A percentile compares a stretch with the other conserved stretches of the same genome.
Evolutionary conservation across 176 grass and related monocot genomes (phyloP).

Genomic region (Olyra latifolia): DNA sequence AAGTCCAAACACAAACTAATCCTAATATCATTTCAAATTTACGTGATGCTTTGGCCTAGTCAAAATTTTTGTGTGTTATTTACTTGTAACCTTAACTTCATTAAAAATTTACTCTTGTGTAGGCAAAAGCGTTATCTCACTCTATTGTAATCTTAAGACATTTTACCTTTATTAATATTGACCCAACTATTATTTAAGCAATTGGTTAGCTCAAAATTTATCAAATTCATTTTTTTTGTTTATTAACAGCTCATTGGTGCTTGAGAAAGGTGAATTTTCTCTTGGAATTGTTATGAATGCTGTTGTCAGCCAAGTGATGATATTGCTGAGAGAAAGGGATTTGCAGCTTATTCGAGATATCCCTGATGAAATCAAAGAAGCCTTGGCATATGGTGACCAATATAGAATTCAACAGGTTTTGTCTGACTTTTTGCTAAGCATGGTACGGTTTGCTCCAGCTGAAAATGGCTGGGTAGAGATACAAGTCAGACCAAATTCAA

Average conservation of each 20-base stretch:
- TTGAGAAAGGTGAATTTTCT: slow-evolving; percentile 88
- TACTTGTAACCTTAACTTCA: background rate
- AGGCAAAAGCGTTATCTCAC: background rate
- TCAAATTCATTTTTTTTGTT: slow-evolving; percentile 26
- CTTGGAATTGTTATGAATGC: slow-evolving; percentile 82
- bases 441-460: slow-evolving; percentile 74
- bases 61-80: background rate
- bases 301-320: slow-evolving; percentile 97
- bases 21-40: background rate
- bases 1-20: slow-evolving; percentile 17
- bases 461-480: slow-evolving; percentile 93
- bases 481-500: slow-evolving; percentile 79
- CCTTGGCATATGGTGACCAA: slow-evolving; percentile 79
- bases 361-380: slow-evolving; percentile 91
- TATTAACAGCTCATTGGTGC: slow-evolving; percentile 66
- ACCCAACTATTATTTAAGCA: slow-evolving; percentile 11
- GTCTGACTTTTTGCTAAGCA: slow-evolving; percentile 85
- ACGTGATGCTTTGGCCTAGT: background rate
- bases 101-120: background rate
- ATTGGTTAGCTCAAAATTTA: slow-evolving; percentile 13
- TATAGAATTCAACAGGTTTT: slow-evolving; percentile 95
- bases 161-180: slow-evolving; percentile 22
- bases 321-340: slow-evolving; percentile 84
- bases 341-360: slow-evolving; percentile 95
- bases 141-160: background rate